A percentile compares a stretch with the other conserved stretches of the same genome.
Evolutionary conservation across 2,329 filamentous ascomycete genomes (phyloP).

Genomic region (Ploettnerulaceae sp.): DNA sequence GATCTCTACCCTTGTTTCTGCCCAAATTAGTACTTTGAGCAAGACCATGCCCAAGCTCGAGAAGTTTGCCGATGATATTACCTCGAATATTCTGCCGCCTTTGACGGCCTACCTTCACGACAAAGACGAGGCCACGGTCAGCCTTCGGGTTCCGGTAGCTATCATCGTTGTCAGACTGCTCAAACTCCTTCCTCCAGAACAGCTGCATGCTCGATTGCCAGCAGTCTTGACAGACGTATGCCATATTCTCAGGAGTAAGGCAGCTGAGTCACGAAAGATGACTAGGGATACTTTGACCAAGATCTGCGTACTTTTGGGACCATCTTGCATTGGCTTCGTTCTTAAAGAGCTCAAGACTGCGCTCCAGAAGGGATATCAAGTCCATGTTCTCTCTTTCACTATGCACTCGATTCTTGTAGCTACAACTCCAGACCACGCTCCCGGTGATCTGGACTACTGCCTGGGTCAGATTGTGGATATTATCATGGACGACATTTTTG

Average conservation of each 20-base stretch:
- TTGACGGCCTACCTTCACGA: constrained; percentile 83
- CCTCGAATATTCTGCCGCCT: constrained; percentile 69
- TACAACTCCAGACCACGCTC: constrained; percentile 64
- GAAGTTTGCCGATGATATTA: constrained; percentile 68
- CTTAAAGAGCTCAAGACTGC: constrained; percentile 83
- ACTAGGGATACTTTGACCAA: constrained; percentile 82
- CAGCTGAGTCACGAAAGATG: constrained; percentile 85
- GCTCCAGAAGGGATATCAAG: constrained; percentile 79
- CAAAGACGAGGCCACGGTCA: constrained; percentile 92
- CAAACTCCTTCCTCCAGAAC: constrained; percentile 67
- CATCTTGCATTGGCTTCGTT: constrained; percentile 85
- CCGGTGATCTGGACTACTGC: constrained; percentile 88
- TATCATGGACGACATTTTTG: constrained; percentile 97
- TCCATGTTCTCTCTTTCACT: constrained; percentile 92
- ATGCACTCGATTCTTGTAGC: constrained; percentile 85
- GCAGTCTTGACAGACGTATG: constrained; percentile 86
- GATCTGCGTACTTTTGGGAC: constrained; percentile 74
- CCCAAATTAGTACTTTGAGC: constrained; percentile 46
- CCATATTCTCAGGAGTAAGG: constrained; percentile 84
- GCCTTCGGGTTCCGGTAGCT: constrained; percentile 83
- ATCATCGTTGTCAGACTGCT: constrained; percentile 85
- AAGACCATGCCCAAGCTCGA: constrained; percentile 60
- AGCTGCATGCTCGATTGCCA: constrained; percentile 71
- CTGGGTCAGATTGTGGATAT: constrained; percentile 71
- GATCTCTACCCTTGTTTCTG: constrained; percentile 5